Percentiles rank a stretch among this genome's conserved stretches.
phyloP scores from a whole-genome alignment of 2,329 filamentous ascomycete genomes.

The Alternaria dauci region DNA sequence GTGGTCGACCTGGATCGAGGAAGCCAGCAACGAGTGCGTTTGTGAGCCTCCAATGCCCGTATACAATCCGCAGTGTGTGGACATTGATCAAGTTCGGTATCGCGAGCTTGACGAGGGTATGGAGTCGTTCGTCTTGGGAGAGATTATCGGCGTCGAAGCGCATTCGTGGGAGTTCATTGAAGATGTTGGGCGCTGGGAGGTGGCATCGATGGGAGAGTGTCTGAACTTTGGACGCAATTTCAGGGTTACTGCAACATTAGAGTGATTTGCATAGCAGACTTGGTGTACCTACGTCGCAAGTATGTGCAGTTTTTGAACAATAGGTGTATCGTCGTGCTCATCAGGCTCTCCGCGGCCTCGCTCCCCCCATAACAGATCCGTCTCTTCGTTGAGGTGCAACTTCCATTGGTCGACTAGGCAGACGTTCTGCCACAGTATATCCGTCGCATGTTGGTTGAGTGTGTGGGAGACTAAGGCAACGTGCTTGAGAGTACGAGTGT shows the following conservation, averaged over 20 bases:
- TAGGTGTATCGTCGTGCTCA: constrained; percentile 53
- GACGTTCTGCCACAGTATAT: constrained; percentile 53
- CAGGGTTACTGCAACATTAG: constrained; percentile 46
- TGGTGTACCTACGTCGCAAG: constrained; percentile 47
- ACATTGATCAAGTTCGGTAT: constrained; percentile 54
- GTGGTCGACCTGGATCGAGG: constrained; percentile 44
- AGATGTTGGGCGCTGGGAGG: constrained; percentile 56
- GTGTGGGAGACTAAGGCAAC: constrained; percentile 48
- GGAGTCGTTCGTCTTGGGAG: constrained; percentile 52
- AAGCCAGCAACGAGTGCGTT: constrained; percentile 53
- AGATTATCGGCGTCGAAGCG: constrained; percentile 52
- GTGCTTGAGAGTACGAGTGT: constrained; percentile 38
- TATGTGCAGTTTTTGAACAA: constrained; percentile 54
- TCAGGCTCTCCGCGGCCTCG: constrained; percentile 29
- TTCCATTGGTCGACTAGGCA: constrained; percentile 53
- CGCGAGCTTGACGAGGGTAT: constrained; percentile 51
- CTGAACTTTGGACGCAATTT: constrained; percentile 54
- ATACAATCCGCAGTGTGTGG: constrained; percentile 55
- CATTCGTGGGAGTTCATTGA: constrained; percentile 53
- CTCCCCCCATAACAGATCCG: constrained; percentile 24
- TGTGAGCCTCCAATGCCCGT: constrained; percentile 55
- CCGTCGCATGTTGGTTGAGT: constrained; percentile 48
- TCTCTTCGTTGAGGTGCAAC: constrained; percentile 27
- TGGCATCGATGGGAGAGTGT: constrained; percentile 57
- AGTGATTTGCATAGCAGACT: background rate